phyloP scores from a whole-genome alignment of 768 basidiomycete genomes.

The Glaciozyma antarctica region DNA sequence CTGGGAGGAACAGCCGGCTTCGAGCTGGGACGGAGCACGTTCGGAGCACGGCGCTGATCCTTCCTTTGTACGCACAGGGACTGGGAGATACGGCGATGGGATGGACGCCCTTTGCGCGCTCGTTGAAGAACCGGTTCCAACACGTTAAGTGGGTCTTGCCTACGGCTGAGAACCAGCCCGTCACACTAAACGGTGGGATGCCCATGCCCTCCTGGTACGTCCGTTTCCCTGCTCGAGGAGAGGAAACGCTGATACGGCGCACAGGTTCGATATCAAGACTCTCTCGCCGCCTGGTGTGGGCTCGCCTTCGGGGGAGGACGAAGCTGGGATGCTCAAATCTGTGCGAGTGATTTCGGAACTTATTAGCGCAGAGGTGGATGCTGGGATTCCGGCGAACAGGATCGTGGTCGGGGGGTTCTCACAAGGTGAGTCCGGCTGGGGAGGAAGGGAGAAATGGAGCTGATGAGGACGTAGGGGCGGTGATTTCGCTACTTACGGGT shows the following conservation, averaged over 20 bases:
- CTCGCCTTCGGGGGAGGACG: conserved; percentile 52
- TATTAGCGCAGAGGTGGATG: conserved; percentile 63
- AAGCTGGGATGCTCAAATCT: conserved; percentile 61
- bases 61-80: conserved; percentile 43
- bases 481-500: conserved; percentile 16
- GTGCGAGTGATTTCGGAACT: conserved; percentile 55
- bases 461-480: conserved; percentile 1
- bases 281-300: neutral
- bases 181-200: conserved; percentile 67
- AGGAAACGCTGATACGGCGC: neutral
- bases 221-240: neutral
- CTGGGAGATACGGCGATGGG: conserved; percentile 66
- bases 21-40: neutral
- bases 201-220: conserved; percentile 61
- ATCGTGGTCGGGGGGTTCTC: conserved; percentile 24
- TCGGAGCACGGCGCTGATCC: neutral
- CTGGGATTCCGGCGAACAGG: conserved; percentile 56
- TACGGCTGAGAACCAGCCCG: conserved; percentile 57
- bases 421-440: conserved; percentile 4
- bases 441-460: neutral
- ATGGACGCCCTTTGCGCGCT: conserved; percentile 65
- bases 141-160: conserved; percentile 88
- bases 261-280: conserved; percentile 12
- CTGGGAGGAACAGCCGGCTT: neutral
- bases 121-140: conserved; percentile 52